phyloP scores from a whole-genome alignment of 2,329 filamentous ascomycete genomes.

The Passalora sequoiae region DNA sequence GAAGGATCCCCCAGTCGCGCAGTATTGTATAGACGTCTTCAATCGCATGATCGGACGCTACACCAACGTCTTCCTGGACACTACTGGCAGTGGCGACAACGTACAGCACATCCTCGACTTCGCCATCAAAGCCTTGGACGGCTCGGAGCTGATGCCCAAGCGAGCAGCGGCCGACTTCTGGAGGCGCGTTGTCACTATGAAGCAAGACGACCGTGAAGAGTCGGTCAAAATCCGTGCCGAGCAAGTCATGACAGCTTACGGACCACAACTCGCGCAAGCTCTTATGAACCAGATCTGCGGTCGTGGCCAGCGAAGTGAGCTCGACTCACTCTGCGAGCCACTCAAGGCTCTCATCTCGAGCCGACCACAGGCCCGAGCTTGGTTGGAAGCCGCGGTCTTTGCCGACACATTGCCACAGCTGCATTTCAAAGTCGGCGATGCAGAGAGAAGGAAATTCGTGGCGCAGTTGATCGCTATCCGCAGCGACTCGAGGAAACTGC shows the following conservation, averaged over 20 bases:
- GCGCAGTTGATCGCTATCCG: conserved; percentile 63
- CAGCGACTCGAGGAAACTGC: conserved; percentile 56
- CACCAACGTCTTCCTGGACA: conserved; percentile 57
- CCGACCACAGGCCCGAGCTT: conserved; percentile 25
- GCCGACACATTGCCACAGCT: conserved; percentile 47
- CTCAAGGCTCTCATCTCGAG: conserved; percentile 56
- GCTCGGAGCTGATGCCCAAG: conserved; percentile 70
- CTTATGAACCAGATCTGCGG: conserved; percentile 64
- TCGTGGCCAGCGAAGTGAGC: conserved; percentile 63
- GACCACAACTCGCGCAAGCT: conserved; percentile 55
- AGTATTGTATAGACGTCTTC: conserved; percentile 68
- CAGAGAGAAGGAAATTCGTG: conserved; percentile 60
- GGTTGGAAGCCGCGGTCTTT: conserved; percentile 55
- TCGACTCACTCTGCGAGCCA: conserved; percentile 66
- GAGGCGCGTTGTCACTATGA: conserved; percentile 51
- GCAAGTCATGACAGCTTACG: conserved; percentile 53
- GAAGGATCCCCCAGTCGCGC: conserved; percentile 65
- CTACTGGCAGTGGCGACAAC: conserved; percentile 51
- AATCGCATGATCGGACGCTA: conserved; percentile 59
- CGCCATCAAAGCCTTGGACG: conserved; percentile 63
- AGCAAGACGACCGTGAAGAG: conserved; percentile 34
- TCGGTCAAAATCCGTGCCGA: conserved; percentile 18
- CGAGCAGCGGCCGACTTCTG: conserved; percentile 69
- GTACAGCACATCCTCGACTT: conserved; percentile 58
- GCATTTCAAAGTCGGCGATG: conserved; percentile 52